A percentile compares a stretch with the other conserved stretches of the same genome.
Evolutionary conservation across 768 basidiomycete species (phyloP).

Genomic region (Pulveroboletus sp.): DNA sequence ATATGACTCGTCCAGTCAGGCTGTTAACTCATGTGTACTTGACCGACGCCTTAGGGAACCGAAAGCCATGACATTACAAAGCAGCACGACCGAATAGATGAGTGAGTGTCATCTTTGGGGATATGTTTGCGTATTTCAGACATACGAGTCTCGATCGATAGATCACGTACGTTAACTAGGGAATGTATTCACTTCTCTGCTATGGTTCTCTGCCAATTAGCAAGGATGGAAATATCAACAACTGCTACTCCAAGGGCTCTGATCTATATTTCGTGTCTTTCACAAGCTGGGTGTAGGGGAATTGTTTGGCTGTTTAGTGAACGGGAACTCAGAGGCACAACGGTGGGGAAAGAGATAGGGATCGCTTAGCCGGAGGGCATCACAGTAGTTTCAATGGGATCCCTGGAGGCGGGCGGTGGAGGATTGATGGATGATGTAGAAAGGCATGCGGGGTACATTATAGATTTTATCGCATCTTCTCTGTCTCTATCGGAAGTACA

Average conservation of each 20-base stretch:
- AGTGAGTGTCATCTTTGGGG: not conserved
- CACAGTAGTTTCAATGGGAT: not conserved
- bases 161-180: constrained; percentile 5
- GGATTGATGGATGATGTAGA: constrained; percentile 1
- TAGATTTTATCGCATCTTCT: constrained; percentile 16
- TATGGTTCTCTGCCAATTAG: not conserved
- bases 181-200: not conserved
- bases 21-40: not conserved
- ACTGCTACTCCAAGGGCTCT: not conserved
- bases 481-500: constrained; percentile 32
- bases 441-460: not conserved
- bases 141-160: not conserved
- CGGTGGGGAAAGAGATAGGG: not conserved
- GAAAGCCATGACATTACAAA: not conserved
- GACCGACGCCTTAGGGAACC: constrained; percentile 30
- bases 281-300: constrained; percentile 10
- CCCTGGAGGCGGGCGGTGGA: constrained; percentile 2
- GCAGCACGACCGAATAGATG: not conserved
- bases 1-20: constrained; percentile 15
- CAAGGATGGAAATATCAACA: not conserved
- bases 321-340: constrained; percentile 5
- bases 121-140: constrained; percentile 7
- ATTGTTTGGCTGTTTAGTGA: constrained; percentile 20
- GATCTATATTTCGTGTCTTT: not conserved
- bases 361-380: not conserved